Conservation (phyloP, 2,329 filamentous ascomycete species). For the Talaromyces funiculosus region DNA sequence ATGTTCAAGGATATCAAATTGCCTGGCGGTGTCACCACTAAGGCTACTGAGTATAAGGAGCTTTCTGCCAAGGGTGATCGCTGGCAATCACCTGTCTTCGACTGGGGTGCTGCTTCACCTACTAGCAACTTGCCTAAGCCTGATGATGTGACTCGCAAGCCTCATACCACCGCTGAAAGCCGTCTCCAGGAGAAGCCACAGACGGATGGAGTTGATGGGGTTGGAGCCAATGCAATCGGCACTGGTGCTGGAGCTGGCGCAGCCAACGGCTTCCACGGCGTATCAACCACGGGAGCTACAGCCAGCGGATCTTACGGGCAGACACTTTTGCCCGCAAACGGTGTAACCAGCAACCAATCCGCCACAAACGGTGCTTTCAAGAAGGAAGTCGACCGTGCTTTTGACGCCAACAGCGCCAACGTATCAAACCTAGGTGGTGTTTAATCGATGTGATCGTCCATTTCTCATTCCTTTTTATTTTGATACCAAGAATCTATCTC, state of each 20-base stretch:
- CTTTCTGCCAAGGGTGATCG: constrained; percentile 80
- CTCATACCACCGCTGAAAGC: constrained; percentile 42
- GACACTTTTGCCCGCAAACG: constrained; percentile 13
- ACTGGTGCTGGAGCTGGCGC: not conserved
- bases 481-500: not conserved
- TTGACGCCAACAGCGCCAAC: constrained; percentile 17
- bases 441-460: not conserved
- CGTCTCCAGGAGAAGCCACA: constrained; percentile 10
- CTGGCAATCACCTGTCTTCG: constrained; percentile 94
- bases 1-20: constrained; percentile 86
- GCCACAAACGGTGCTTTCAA: constrained; percentile 18
- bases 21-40: constrained; percentile 82
- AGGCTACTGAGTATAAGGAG: constrained; percentile 90
- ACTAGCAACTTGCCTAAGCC: constrained; percentile 64
- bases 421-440: not conserved
- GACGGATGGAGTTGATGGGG: not conserved
- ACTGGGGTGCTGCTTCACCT: constrained; percentile 69
- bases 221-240: not conserved
- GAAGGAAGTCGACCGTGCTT: constrained; percentile 29
- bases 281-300: constrained; percentile 3
- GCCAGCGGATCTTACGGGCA: constrained; percentile 5
- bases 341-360: constrained; percentile 14
- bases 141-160: constrained; percentile 53
- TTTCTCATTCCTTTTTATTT: not conserved
- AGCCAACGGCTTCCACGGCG: constrained; percentile 6